Evolutionary conservation across 495 filamentous ascomycete species (phyloP).

Genomic region (Penicillium antarcticum): DNA sequence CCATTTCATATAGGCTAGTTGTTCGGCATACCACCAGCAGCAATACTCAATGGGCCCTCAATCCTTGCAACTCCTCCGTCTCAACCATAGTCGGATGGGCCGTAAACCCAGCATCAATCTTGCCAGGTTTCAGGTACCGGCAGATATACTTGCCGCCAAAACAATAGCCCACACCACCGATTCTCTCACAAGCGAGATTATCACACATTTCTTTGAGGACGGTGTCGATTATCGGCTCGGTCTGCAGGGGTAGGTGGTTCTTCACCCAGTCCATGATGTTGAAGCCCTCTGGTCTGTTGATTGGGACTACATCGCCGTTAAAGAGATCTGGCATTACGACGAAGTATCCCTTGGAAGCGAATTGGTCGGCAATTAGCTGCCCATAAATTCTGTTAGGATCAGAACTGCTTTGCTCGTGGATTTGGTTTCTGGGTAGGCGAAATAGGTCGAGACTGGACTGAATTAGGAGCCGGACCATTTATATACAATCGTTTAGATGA

Average conservation of each 20-base stretch:
- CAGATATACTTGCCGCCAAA: constrained; percentile 62
- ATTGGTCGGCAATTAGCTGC: constrained; percentile 61
- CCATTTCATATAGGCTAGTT: not conserved
- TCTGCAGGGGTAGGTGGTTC: constrained; percentile 43
- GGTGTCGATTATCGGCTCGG: constrained; percentile 58
- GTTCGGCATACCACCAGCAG: constrained; percentile 51
- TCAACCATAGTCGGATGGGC: constrained; percentile 75
- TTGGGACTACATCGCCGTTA: constrained; percentile 23
- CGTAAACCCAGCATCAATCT: constrained; percentile 49
- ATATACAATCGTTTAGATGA: not conserved
- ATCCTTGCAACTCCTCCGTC: constrained; percentile 65
- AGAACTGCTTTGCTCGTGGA: constrained; percentile 26
- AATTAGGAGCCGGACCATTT: no score
- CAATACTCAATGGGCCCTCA: constrained; percentile 64
- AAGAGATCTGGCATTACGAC: constrained; percentile 60
- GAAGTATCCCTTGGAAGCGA: constrained; percentile 71
- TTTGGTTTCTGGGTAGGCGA: constrained; percentile 21
- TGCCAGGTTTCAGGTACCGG: constrained; percentile 17
- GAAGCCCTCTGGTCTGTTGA: constrained; percentile 25
- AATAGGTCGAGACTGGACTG: constrained; percentile 23
- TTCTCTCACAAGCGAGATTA: constrained; percentile 53
- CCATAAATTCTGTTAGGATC: constrained; percentile 30
- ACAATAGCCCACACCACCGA: constrained; percentile 72
- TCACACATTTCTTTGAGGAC: constrained; percentile 52
- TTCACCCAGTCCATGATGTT: constrained; percentile 27